phyloP scores from a whole-genome alignment of 2,329 filamentous ascomycete species.

The Chrysosporium keratinophilum region DNA sequence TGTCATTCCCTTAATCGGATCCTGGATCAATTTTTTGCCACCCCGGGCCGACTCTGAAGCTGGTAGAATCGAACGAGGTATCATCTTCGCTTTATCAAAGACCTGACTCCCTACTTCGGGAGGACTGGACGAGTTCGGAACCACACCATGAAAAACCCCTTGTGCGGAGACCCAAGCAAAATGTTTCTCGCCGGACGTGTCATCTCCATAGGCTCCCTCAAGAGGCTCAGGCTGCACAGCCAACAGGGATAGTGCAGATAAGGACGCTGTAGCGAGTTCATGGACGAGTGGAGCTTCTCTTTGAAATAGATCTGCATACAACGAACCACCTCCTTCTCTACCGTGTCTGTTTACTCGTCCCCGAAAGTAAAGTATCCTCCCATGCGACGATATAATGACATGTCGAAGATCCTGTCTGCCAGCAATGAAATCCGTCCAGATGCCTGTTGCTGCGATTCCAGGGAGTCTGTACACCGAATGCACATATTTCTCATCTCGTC shows the following conservation, averaged over 20 bases:
- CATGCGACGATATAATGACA: conserved; percentile 69
- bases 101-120: conserved; percentile 61
- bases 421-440: conserved; percentile 68
- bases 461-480: conserved; percentile 72
- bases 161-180: conserved; percentile 88
- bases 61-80: conserved; percentile 63
- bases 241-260: conserved; percentile 54
- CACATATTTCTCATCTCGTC: conserved; percentile 85
- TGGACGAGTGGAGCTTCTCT: conserved; percentile 68
- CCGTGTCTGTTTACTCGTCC: conserved; percentile 64
- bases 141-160: conserved; percentile 76
- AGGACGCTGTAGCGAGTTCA: conserved; percentile 53
- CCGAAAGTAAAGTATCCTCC: conserved; percentile 66
- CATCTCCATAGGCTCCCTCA: conserved; percentile 48
- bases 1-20: conserved; percentile 67
- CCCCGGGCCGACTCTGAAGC: conserved; percentile 55
- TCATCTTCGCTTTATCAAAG: conserved; percentile 66
- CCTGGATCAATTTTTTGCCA: conserved; percentile 54
- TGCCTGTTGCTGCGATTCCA: conserved; percentile 71
- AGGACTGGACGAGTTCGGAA: conserved; percentile 52
- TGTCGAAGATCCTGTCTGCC: conserved; percentile 62
- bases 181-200: conserved; percentile 40
- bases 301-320: conserved; percentile 83
- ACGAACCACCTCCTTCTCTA: conserved; percentile 68
- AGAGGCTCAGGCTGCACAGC: conserved; percentile 65